Percentiles rank a stretch among this genome's conserved stretches.
These are phyloP conservation scores for Teunomyces cretensis DNA, from an alignment of 805 yeast species.

Conservation along the genomic window DNA sequence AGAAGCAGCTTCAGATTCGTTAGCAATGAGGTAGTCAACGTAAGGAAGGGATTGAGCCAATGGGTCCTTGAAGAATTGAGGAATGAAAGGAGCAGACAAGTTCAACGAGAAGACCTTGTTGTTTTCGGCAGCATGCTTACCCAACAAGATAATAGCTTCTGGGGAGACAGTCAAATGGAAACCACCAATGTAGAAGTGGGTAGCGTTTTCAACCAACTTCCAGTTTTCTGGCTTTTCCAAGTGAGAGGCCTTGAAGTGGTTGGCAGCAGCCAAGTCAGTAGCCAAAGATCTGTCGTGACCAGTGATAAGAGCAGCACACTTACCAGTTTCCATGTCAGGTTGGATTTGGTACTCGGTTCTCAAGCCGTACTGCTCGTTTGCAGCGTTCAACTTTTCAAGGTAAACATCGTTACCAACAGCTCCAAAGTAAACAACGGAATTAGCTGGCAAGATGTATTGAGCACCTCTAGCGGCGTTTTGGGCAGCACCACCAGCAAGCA, in stretches of 20 bases:
- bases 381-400: slow-evolving; percentile 75
- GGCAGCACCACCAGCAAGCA: slow-evolving; percentile 99
- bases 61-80: slow-evolving; percentile 92
- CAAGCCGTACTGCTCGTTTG: slow-evolving; percentile 88
- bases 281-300: slow-evolving; percentile 89
- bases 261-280: slow-evolving; percentile 97
- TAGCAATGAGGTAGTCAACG: slow-evolving; percentile 89
- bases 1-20: slow-evolving; percentile 95
- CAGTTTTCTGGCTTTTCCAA: slow-evolving; percentile 88
- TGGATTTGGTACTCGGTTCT: slow-evolving; percentile 82
- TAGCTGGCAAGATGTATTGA: slow-evolving; percentile 79
- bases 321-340: slow-evolving; percentile 81
- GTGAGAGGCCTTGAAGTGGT: slow-evolving; percentile 89
- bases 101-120: slow-evolving; percentile 80
- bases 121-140: slow-evolving; percentile 84
- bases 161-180: slow-evolving; percentile 98
- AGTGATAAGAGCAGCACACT: slow-evolving; percentile 93
- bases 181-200: slow-evolving; percentile 93
- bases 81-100: slow-evolving; percentile 95
- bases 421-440: slow-evolving; percentile 90
- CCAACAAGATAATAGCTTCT: slow-evolving; percentile 85
- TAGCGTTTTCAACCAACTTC: slow-evolving; percentile 77
- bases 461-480: slow-evolving; percentile 99
- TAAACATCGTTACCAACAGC: slow-evolving; percentile 92
- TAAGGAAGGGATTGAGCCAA: slow-evolving; percentile 77